These are phyloP conservation scores for Blastobotrys petasosporus DNA, from an alignment of 1,139 yeast genomes.

Conservation along the genomic window DNA sequence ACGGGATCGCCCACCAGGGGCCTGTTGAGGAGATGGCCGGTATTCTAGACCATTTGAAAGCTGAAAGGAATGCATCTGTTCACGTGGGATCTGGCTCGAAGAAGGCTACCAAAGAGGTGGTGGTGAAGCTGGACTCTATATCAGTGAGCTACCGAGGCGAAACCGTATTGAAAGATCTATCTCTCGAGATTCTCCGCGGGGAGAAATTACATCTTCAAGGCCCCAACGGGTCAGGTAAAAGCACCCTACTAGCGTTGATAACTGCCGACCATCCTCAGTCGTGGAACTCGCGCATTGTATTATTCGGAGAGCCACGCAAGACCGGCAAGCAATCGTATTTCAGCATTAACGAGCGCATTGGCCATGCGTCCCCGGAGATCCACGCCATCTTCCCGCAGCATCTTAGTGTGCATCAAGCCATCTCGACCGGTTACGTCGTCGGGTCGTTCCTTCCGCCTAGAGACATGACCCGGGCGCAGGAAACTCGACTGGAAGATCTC, in stretches of 20 bases:
- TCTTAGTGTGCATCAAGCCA: conserved; percentile 48
- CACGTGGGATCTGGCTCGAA: not conserved
- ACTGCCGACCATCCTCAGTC: conserved; percentile 97
- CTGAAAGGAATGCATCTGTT: conserved; percentile 10
- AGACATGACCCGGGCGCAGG: conserved; percentile 35
- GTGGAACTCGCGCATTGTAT: conserved; percentile 66
- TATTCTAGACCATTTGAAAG: conserved; percentile 29
- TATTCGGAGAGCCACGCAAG: conserved; percentile 61
- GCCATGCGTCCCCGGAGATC: conserved; percentile 86
- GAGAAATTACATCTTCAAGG: conserved; percentile 89
- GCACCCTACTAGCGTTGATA: conserved; percentile 73
- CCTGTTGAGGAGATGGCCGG: conserved; percentile 33
- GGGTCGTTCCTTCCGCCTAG: conserved; percentile 50
- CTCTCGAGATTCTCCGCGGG: conserved; percentile 64
- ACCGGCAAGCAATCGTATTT: conserved; percentile 76
- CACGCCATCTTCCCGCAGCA: conserved; percentile 71
- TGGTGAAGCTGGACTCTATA: conserved; percentile 58
- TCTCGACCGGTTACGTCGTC: conserved; percentile 68
- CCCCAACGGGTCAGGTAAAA: conserved; percentile 87
- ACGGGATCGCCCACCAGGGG: conserved; percentile 52
- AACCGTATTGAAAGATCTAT: conserved; percentile 52
- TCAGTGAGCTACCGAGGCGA: conserved; percentile 61
- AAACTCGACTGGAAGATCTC: conserved; percentile 30
- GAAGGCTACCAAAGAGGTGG: conserved; percentile 40
- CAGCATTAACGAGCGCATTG: conserved; percentile 71